phyloP scores from a whole-genome alignment of 2,329 filamentous ascomycete genomes.

The Trichophyton simii region DNA sequence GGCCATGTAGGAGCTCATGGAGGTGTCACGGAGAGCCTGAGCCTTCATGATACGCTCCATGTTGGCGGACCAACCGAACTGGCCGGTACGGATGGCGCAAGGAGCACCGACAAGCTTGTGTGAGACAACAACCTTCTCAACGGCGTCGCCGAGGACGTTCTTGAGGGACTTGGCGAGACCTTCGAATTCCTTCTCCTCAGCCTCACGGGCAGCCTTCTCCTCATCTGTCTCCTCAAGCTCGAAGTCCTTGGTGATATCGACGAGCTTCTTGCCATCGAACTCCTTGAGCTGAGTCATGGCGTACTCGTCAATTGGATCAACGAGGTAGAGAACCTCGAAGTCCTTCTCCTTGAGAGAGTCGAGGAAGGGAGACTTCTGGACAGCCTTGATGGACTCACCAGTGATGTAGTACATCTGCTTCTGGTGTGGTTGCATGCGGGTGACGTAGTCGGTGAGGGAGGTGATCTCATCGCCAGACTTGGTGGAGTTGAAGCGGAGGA shows the following conservation, averaged over 20 bases:
- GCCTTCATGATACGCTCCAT: conserved; percentile 99
- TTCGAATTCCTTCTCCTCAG: conserved; percentile 97
- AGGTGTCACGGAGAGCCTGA: conserved; percentile 97
- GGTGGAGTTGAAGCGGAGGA: conserved; percentile 96
- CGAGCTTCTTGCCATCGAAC: conserved; percentile 99
- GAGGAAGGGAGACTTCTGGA: conserved; percentile 96
- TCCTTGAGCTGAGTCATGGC: conserved; percentile 99
- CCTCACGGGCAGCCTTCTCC: conserved; percentile 92
- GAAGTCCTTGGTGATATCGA: conserved; percentile 99
- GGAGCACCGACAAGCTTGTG: conserved; percentile 93
- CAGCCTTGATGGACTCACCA: conserved; percentile 97
- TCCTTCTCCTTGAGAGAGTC: conserved; percentile 97
- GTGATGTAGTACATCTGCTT: conserved; percentile 99
- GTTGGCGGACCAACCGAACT: conserved; percentile 99
- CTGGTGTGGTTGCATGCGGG: conserved; percentile 99
- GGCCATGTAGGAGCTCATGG: conserved; percentile 99
- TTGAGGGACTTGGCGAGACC: conserved; percentile 89
- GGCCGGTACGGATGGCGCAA: conserved; percentile 97
- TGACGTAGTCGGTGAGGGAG: conserved; percentile 93
- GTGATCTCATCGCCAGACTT: conserved; percentile 95
- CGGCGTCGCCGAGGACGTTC: conserved; percentile 98
- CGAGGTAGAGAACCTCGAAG: conserved; percentile 98
- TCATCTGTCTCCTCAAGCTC: conserved; percentile 99
- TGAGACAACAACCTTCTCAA: conserved; percentile 98
- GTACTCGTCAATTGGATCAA: conserved; percentile 98